Base-by-base conservation (phyloP, 345 rosid species). In the Melaleuca alternifolia region DNA sequence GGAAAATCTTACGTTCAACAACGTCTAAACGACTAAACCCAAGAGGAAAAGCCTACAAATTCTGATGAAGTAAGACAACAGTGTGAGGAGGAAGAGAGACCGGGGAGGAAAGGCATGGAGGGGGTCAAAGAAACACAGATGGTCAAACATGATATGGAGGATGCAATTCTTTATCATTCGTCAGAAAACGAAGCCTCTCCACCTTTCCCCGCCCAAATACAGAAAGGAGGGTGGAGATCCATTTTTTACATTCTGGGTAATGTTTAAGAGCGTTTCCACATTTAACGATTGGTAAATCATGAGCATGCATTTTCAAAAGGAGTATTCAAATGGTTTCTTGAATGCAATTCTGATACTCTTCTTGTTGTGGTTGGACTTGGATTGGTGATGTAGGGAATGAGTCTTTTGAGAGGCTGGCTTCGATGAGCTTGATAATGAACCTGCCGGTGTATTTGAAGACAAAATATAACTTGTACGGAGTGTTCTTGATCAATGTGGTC, bases 381-480 rank as follows among this genome's bases (percentile, higher is more conserved):
- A 33, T 71, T 33, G 79, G 48, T 77, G 61, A 44, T 87, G 87
- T 26, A 95, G 98, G 93, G 84, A 96, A 94, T 89, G 96, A 93
- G 87, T 92, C 96, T 26, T 91, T 96, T 82, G 99, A 95, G 94
- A 94, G 95, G 88, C 86, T 94, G 75, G 99, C 96, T 4, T 88
- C 97, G 2, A 89, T 90, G 83, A 93, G 98, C 26, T 61, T 96
- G 82, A 75, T 89, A 76, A 91, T 94, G 8, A 95, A 94, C 84
- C 88, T 96, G 51, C 90, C 92, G 88, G 94, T 95, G 87, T 96
- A 96, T 86, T 86, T 96, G 88, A 86, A 92, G 50, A 91, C 61
- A 46, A 91, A 89, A 85, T 94, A 91, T 88, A 94, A 94, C 88
- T 85, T 94, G 92, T 92, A 92, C 30, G 96, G 93, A 86, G 95